Conservation (phyloP, 495 filamentous ascomycete species). For the Elaphomyces granulatus region DNA sequence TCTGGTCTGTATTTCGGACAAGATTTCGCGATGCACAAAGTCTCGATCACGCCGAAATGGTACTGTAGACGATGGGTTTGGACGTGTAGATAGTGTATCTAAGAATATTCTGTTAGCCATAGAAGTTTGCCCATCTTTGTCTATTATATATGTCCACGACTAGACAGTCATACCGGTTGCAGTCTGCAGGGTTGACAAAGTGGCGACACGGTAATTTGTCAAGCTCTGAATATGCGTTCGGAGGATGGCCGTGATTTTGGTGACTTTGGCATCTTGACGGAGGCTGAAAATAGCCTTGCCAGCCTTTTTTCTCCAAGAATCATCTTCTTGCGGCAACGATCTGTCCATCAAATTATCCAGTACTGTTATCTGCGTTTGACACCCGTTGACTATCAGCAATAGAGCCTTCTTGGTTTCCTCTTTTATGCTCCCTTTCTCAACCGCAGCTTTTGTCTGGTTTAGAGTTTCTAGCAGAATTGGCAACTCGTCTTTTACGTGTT, state of each 20-base stretch:
- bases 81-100: constrained; percentile 5
- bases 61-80: constrained; percentile 12
- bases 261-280: constrained; percentile 11
- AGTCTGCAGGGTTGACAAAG: too few relatives aligned
- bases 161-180: too few relatives aligned
- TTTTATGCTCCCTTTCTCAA: constrained; percentile 7
- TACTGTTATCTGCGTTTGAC: constrained; percentile 6
- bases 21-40: background rate
- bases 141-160: too few relatives aligned
- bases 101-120: background rate
- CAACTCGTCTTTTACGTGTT: constrained; percentile 16
- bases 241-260: constrained; percentile 13
- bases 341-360: constrained; percentile 13
- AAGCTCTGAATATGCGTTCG: constrained; percentile 11
- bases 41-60: background rate
- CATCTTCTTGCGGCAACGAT: constrained; percentile 7
- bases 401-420: constrained; percentile 9
- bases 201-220: constrained; percentile 12
- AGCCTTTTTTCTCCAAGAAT: constrained; percentile 7
- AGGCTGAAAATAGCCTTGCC: constrained; percentile 15
- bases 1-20: background rate
- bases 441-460: constrained; percentile 9
- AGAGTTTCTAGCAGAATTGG: constrained; percentile 18
- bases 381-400: constrained; percentile 13
- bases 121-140: too few relatives aligned